Evolutionary conservation across 257 asterid genomes (phyloP), one percentile per base, ranked within the genome.

Genomic region (Echites panduratus): DNA sequence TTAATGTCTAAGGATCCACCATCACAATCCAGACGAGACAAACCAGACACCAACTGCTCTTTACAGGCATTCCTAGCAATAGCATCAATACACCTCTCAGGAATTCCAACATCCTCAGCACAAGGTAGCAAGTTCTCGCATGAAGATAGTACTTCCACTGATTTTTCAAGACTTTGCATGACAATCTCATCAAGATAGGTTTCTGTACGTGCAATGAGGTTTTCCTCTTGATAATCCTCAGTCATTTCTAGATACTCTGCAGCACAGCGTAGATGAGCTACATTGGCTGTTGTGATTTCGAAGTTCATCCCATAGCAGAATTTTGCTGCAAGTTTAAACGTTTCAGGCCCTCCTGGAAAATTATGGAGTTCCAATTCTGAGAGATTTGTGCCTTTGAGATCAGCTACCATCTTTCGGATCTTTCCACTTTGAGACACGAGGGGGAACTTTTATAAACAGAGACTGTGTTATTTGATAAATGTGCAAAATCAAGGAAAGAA

Each of bases 221-320:
- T 88, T 65, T 87, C 87, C 71, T 86, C 88, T 50, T 77, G 74
- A 74, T 81, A 85, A 48, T 87, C 86, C 35, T 84, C 86, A 0
- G 82, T 84, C 97, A 85, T 88, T 76, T 90, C 93, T 66, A 90
- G 61, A 80, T 77, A 85, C 74, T 87, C 86, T 32, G 91, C 90
- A 5, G 86, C 85, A 66, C 95, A 90, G 11, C 84, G 89, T 7
- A 90, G 76, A 20, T 81, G 82, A 45, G 93, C 95, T 20, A 85
- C 89, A 9, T 88, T 90, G 48, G 86, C 63, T 29, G 81, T 67
- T 12, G 95, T 88, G 81, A 90, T 84, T 80, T 84, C 91, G 11
- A 88, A 83, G 70, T 87, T 90, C 83, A 87, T 83, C 29, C 89
- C 90, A n/a, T 90, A 90, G 69, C 93, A 90, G 65, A 88, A 90